Base-by-base conservation (phyloP, 441 rosid species). In the Brassica hybrid region DNA sequence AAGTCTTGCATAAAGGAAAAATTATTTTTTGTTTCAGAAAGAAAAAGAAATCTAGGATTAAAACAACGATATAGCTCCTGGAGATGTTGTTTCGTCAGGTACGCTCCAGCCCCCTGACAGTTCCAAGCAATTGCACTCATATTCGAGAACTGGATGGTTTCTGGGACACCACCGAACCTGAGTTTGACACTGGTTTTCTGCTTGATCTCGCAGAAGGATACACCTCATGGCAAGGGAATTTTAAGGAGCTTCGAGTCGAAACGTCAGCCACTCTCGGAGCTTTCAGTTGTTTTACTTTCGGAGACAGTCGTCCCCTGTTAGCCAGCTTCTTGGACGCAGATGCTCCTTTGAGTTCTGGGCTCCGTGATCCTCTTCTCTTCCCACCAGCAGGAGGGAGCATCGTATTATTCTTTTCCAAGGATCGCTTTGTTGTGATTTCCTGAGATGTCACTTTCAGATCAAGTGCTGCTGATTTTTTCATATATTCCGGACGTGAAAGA, bases 231-330 rank as follows among this genome's bases (percentile, higher is more conserved):
- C n/a, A 4, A 41, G 48, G n/a, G 48, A 41, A 1, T 10, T 10
- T 3, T 11, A 3, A 0, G 1, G 0, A 2, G n/a, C 0, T 41
- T 1, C 12, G 48, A 41, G 48, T 3, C 13, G n/a, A 9, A 0
- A 3, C 3, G 0, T 3, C n/a, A 5, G n/a, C 4, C 0, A 0
- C n/a, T 3, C n/a, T 10, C 1, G 4, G n/a, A 2, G 48, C 3
- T 11, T 41, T 41, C 1, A 41, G n/a, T 1, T 2, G 4, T 3
- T 41, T 11, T 41, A 1, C 5, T 10, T 41, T 41, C 3, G 13
- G 48, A 4, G 13, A 10, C 0, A 41, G 48, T 32, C 36, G 1
- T 32, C 7, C 36, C 7, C 36, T 3, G 32, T 30, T 30, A 30
- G 32, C 32, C 6, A 30, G 32, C 32, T 34, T 34, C 38, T 34